Percentiles rank a stretch among this genome's conserved stretches.
Conservation (phyloP, 1,139 yeast species). For the Scheffersomyces segobiensis region DNA sequence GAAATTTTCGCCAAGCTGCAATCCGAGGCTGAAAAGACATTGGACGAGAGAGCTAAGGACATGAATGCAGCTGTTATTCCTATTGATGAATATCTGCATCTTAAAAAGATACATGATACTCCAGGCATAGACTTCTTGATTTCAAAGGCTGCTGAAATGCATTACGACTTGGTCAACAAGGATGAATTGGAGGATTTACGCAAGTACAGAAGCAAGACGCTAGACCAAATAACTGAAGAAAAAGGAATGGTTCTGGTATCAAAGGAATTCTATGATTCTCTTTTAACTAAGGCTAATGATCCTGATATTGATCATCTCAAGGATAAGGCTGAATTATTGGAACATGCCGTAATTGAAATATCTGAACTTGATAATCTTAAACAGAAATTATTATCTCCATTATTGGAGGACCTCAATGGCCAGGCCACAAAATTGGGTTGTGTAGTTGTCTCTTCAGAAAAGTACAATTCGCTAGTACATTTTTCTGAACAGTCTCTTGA, state of each 20-base stretch:
- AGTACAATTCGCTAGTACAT: conserved; percentile 8
- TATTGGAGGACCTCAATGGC: neutral
- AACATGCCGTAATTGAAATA: conserved; percentile 18
- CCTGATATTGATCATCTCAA: conserved; percentile 25
- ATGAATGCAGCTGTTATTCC: conserved; percentile 7
- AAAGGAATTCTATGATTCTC: conserved; percentile 13
- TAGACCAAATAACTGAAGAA: conserved; percentile 6
- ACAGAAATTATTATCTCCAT: neutral
- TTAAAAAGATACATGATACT: conserved; percentile 8
- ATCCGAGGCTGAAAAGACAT: conserved; percentile 7
- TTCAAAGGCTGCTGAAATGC: conserved; percentile 14
- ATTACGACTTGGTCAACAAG: conserved; percentile 20
- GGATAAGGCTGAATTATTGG: conserved; percentile 13
- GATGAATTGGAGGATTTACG: conserved; percentile 18
- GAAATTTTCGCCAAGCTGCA: conserved; percentile 6
- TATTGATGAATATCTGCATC: conserved; percentile 8
- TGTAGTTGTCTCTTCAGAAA: conserved; percentile 13
- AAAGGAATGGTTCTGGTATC: conserved; percentile 11
- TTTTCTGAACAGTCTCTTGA: conserved; percentile 19
- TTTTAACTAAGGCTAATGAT: conserved; percentile 12
- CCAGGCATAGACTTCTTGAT: conserved; percentile 18
- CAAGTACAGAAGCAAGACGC: conserved; percentile 4
- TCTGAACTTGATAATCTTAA: conserved; percentile 10
- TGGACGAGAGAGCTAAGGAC: conserved; percentile 12
- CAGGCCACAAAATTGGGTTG: neutral